Evolutionary conservation across 768 basidiomycete genomes (phyloP), one percentile per base, ranked within the genome.

Genomic region (Pisolithus orientalis): DNA sequence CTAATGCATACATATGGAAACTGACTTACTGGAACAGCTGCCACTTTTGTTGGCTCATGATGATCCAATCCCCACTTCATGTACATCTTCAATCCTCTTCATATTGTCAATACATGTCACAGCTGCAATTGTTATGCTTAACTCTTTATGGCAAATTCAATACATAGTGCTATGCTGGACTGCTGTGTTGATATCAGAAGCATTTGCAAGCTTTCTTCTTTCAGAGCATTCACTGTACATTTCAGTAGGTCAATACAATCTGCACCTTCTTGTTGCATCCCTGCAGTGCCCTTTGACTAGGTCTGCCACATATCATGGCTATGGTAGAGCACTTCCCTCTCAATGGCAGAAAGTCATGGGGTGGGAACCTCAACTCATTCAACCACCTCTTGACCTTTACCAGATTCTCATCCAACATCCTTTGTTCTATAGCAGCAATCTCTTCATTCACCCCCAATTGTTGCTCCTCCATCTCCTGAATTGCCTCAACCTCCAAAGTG

Each of bases 391-490:
- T 21, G 21, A 21, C 21, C 21, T 21, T 21, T 21, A 21, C 21
- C 24, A 21, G 6, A 24, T 14, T 4, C 17, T 14, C 32, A 3
- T 4, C 28, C 6, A 59, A 58, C 1, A 48, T 13, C 53, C 47
- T 34, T 61, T 57, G 44, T 47, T 56, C 13, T 52, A 29, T 9
- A 21, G 21, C 21, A 21, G 60, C 50, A 43, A 64, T 57, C 28
- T 31, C 64, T 3, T 51, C 45, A 9, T 56, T 14, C 37, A 29
- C 24, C 27, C 47, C 53, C 45, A 54, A 13, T 27, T 52, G 59
- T 14, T 59, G 44, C 11, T 48, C 39, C 39, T 48, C 17, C 6
- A 62, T 49, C 28, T 49, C 9, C 13, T 56, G 32, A 34, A 56
- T 66, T 44, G 62, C 62, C 46, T 57, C 48, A 31, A 24, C 38